Evolutionary conservation across 805 yeast genomes (phyloP).

Genomic region (Schwanniomyces occidentalis): DNA sequence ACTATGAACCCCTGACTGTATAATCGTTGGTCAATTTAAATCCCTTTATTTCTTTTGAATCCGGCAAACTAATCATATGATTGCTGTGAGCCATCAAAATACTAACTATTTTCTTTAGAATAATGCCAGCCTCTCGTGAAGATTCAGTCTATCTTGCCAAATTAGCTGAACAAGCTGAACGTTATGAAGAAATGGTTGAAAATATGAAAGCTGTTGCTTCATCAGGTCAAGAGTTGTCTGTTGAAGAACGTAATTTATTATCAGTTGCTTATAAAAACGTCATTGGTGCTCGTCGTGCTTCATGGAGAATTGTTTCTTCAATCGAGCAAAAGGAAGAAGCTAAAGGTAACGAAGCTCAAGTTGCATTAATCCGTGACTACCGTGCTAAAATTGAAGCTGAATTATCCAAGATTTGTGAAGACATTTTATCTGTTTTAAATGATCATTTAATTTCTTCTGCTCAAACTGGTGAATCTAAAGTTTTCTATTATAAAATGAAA

Average conservation of each 20-base stretch:
- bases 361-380: constrained; percentile 85
- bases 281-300: constrained; percentile 98
- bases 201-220: constrained; percentile 98
- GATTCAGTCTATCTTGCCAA: constrained; percentile 97
- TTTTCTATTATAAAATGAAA: constrained; percentile 97
- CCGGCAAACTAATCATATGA: too few relatives aligned
- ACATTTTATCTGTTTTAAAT: constrained; percentile 83
- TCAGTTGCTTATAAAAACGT: constrained; percentile 98
- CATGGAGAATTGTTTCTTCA: constrained; percentile 98
- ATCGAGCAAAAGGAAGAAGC: constrained; percentile 98
- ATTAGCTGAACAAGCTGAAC: constrained; percentile 98
- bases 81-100: too few relatives aligned
- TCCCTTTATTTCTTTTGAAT: too few relatives aligned
- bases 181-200: constrained; percentile 99
- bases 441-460: constrained; percentile 92
- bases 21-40: too few relatives aligned
- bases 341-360: constrained; percentile 92
- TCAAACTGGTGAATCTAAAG: constrained; percentile 95
- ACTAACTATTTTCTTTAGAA: constrained; percentile 11
- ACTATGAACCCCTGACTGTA: too few relatives aligned
- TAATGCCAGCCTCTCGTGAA: constrained; percentile 88
- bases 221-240: constrained; percentile 91
- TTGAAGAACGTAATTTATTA: constrained; percentile 95
- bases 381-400: constrained; percentile 93
- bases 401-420: constrained; percentile 90